Conservation (phyloP, 805 yeast genomes). For the Starmerella scarabaei region DNA sequence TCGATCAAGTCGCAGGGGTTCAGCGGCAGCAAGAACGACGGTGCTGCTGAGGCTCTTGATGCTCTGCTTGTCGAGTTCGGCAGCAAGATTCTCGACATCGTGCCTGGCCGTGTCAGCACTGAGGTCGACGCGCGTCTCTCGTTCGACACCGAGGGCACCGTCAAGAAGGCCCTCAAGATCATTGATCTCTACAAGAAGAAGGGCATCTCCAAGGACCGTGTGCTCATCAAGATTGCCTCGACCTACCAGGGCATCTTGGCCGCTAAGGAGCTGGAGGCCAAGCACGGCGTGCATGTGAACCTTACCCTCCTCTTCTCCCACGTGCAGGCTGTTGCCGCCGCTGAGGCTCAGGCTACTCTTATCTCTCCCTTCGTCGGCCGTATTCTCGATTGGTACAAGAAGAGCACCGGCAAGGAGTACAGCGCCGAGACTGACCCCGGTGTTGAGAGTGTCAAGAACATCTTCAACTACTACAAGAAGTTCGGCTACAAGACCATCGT, state of each 20-base stretch:
- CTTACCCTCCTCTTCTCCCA: conserved; percentile 89
- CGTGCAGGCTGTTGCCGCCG: conserved; percentile 97
- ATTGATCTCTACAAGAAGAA: conserved; percentile 71
- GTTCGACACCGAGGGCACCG: conserved; percentile 85
- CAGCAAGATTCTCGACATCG: conserved; percentile 77
- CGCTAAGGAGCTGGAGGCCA: conserved; percentile 83
- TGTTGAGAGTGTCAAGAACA: conserved; percentile 74
- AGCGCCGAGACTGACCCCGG: conserved; percentile 83
- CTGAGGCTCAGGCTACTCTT: conserved; percentile 91
- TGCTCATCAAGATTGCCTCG: conserved; percentile 91
- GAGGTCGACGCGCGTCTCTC: conserved; percentile 98
- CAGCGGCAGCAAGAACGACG: conserved; percentile 33
- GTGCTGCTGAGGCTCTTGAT: conserved; percentile 77
- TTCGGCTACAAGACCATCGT: conserved; percentile 92
- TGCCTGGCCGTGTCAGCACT: conserved; percentile 98
- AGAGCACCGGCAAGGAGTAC: conserved; percentile 79
- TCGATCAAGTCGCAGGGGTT: conserved; percentile 47
- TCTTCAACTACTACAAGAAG: conserved; percentile 97
- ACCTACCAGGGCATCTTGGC: conserved; percentile 99
- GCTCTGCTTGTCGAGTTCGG: conserved; percentile 93
- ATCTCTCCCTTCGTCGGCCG: conserved; percentile 99
- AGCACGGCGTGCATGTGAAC: conserved; percentile 87
- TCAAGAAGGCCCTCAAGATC: conserved; percentile 84
- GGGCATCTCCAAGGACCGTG: conserved; percentile 81
- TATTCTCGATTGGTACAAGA: conserved; percentile 97